Percentiles rank a stretch among this genome's conserved stretches.
Evolutionary conservation across 257 asterid genomes (phyloP).

Genomic region (Scutellaria galericulata): DNA sequence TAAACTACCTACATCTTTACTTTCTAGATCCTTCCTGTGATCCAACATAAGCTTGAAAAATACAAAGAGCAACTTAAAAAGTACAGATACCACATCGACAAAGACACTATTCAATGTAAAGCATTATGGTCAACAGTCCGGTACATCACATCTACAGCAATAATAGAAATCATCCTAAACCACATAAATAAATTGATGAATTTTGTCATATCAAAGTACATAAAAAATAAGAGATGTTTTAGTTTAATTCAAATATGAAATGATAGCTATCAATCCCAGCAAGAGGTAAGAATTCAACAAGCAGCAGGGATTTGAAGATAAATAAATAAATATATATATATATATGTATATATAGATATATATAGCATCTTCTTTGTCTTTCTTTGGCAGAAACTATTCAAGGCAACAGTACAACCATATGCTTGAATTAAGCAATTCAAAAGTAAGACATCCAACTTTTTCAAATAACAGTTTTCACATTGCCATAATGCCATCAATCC

Average conservation of each 20-base stretch:
- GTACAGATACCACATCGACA: background rate
- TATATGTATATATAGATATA: too few relatives aligned
- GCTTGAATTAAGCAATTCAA: too few relatives aligned
- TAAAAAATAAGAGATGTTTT: constrained; percentile 25
- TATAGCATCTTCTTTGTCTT: too few relatives aligned
- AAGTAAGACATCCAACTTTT: too few relatives aligned
- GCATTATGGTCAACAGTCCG: constrained; percentile 8
- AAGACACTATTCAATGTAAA: constrained; percentile 5
- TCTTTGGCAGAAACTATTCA: too few relatives aligned
- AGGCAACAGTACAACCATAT: too few relatives aligned
- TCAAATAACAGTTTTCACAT: constrained; percentile 12
- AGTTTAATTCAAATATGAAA: background rate
- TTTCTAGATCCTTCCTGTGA: background rate
- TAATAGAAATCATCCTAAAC: constrained; percentile 23
- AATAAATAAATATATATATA: too few relatives aligned
- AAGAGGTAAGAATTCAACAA: background rate
- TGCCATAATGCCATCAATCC: constrained; percentile 33
- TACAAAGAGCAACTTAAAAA: constrained; percentile 2
- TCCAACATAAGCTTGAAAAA: constrained; percentile 26
- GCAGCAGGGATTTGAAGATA: too few relatives aligned
- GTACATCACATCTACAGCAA: constrained; percentile 1
- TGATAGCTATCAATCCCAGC: constrained; percentile 9
- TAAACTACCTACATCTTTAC: background rate
- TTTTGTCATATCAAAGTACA: background rate
- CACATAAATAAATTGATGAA: background rate